Evolutionary conservation across 2,329 filamentous ascomycete genomes (phyloP), one percentile per base, ranked within the genome.

Genomic region (Sporothrix dimorphospora): DNA sequence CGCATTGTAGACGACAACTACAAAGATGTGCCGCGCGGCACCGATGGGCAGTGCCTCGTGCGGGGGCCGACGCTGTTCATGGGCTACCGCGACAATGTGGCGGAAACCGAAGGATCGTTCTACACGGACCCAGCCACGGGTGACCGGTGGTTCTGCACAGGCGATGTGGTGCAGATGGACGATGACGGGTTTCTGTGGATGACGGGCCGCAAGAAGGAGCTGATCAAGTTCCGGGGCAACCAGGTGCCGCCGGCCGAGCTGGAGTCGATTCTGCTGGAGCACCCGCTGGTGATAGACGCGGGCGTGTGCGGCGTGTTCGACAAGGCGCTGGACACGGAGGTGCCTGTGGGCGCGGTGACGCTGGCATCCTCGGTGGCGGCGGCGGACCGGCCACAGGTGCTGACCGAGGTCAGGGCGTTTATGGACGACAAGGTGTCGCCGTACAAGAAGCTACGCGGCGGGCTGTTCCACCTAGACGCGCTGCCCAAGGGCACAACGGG

Each of bases 141-240:
- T 71, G 85, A 84, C 57, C 80, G 88, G 11, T 94, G 92, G 92
- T 80, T 94, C 74, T 89, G 88, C 78, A 94, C 91, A 0, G 92
- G 92, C 1, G 92, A 94, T 75, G 86, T 94, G 65, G 91, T 88
- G 14, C 91, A 88, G 77, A 85, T 92, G 73, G 84, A 90, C 66
- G 84, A 85, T 42, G 85, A 85, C 12, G 82, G 80, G 0, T 80
- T 83, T 53, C 82, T 85, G 75, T 87, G 89, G 78, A 90, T 94
- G 42, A 90, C 94, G 34, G 92, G 94, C 79, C 87, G 92, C 47
- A 89, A 89, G 81, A 93, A 94, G 85, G 87, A 89, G 78, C 82
- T 89, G 70, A 89, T 89, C 80, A 89, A 89, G 79, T 86, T 88
- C 59, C 87, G 87, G 74, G 87, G 86, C 4, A 84, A 85, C 75